These are phyloP conservation scores for Hygrocybe coccinea DNA, from an alignment of 768 basidiomycete genomes.

Conservation along the genomic window DNA sequence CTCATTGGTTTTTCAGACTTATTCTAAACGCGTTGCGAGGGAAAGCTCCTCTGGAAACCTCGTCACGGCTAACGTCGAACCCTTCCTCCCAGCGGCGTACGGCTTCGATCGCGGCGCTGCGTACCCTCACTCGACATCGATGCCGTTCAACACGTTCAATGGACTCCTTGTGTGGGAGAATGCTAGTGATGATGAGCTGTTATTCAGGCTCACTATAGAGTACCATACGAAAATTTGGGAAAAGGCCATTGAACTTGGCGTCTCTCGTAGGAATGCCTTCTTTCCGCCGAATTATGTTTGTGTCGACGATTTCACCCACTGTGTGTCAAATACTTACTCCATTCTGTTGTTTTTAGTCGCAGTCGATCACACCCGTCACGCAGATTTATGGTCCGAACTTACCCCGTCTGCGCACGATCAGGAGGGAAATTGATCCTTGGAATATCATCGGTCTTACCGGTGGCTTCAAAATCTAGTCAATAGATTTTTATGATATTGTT, in stretches of 20 bases:
- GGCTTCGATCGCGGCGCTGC: conserved; percentile 37
- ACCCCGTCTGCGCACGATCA: conserved; percentile 35
- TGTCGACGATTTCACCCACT: too few relatives aligned
- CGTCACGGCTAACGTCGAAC: conserved; percentile 48
- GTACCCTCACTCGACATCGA: conserved; percentile 35
- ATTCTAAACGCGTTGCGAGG: conserved; percentile 21
- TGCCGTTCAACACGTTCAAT: conserved; percentile 26
- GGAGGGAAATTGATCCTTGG: conserved; percentile 46
- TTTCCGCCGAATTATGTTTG: conserved; percentile 6
- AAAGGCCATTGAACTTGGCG: conserved; percentile 33
- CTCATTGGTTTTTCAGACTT: conserved; percentile 42
- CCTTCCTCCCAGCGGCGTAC: conserved; percentile 42
- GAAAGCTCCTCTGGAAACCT: conserved; percentile 17
- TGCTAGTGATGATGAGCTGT: conserved; percentile 25
- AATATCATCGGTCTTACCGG: conserved; percentile 64
- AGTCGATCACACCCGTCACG: conserved; percentile 42
- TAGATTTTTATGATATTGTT: too few relatives aligned
- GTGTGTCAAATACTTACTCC: too few relatives aligned
- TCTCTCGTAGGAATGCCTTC: conserved; percentile 60
- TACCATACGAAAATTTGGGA: conserved; percentile 36
- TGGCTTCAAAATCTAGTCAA: conserved; percentile 49
- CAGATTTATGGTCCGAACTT: conserved; percentile 50
- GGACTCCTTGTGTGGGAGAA: conserved; percentile 24
- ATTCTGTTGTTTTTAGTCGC: neutral
- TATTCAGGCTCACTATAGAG: conserved; percentile 34